Evolutionary conservation across 371 early-diverging fungal genomes (phyloP), one percentile per base, ranked within the genome.

Genomic region (Apophysomyces sp.): DNA sequence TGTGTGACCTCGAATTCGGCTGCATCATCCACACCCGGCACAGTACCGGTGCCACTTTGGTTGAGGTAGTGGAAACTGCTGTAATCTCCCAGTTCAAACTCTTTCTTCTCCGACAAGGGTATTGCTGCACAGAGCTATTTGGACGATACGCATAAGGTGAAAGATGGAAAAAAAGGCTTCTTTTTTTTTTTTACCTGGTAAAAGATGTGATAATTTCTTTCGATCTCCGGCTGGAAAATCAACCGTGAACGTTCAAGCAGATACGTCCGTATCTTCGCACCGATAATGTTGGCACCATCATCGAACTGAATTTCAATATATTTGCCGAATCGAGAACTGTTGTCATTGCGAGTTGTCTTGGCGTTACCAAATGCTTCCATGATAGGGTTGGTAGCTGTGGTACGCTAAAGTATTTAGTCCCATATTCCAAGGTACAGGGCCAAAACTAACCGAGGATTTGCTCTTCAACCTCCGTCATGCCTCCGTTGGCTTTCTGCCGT

Each of bases 351-450:
- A 1, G 96, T 93, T 15, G 99, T 99, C 78, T 98, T 98, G 61
- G 99, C 97, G 85, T 99, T 99, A 73, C 99, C 99, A 80, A 99
- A 99, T 21, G 98, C 93, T 87, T 99, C 99, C 82, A 99, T 90
- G 68, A 99, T 94, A 7, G 99, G 98, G 74, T 99, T 98, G 61
- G 99, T 96, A 8, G 98, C 91, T 80, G 49, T 44, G 18, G 21
- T 44, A 44, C 49, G 49, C 11, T 44, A 44, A 41, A 7, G 9
- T 44, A 18, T 44, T 41, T 41, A 11, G 49, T 9, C 21, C 21
- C 18, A 41, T 5, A 31, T 51, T 30, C 40, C 36, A 31, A 55
- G 61, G 41, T 31, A 57, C 36, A 61, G 40, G 39, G 59, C n/a
- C 32, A 11, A 16, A 4, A 26, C 54, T 27, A 66, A 75, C 76